A percentile compares a stretch with the other conserved stretches of the same genome.
Conservation (phyloP, 139 green algal species). For the Chlorella sorokiniana region DNA sequence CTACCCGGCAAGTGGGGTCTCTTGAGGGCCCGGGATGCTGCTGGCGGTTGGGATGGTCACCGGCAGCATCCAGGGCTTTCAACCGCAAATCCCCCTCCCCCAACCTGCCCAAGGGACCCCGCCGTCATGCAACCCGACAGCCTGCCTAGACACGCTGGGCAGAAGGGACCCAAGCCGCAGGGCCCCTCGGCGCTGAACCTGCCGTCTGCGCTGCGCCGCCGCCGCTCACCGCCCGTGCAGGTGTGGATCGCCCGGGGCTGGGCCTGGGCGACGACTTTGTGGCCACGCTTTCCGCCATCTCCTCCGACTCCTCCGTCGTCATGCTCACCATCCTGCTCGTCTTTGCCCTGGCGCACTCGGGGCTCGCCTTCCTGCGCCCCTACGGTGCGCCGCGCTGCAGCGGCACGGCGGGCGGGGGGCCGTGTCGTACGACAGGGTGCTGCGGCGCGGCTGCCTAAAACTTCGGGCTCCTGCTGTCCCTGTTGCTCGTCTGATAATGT, state of each 20-base stretch:
- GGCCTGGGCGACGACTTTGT: constrained; percentile 81
- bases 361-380: constrained; percentile 83
- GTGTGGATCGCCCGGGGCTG: constrained; percentile 80
- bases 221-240: constrained; percentile 37
- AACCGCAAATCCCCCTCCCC: too few relatives aligned
- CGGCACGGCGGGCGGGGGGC: not conserved
- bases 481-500: too few relatives aligned
- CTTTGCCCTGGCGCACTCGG: constrained; percentile 91
- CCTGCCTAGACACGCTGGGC: too few relatives aligned
- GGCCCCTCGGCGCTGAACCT: not conserved
- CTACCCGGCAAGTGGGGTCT: constrained; percentile 71
- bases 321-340: constrained; percentile 85
- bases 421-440: not conserved
- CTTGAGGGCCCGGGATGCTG: not conserved
- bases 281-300: constrained; percentile 39
- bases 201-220: not conserved
- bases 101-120: too few relatives aligned
- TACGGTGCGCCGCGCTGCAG: constrained; percentile 61
- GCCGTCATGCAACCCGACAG: too few relatives aligned
- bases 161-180: too few relatives aligned
- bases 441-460: not conserved
- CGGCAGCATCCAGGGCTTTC: not conserved
- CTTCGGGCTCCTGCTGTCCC: too few relatives aligned
- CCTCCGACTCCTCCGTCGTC: constrained; percentile 56
- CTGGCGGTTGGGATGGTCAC: too few relatives aligned